A percentile compares a stretch with the other conserved stretches of the same genome.
Evolutionary conservation across 371 early-diverging fungal species (phyloP).

Genomic region (Rhizopus sp.): DNA sequence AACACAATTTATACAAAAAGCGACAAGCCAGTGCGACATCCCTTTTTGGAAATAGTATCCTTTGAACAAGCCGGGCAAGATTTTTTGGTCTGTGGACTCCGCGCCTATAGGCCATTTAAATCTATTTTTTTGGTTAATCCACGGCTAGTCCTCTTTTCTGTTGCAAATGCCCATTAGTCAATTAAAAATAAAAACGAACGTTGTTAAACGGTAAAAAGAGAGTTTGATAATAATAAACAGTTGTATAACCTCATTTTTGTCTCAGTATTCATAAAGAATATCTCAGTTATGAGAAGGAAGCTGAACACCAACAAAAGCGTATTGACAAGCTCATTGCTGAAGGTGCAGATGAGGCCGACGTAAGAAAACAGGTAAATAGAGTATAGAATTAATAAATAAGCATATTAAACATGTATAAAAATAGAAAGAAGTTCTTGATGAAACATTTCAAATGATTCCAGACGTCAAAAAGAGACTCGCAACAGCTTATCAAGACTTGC

Average conservation of each 20-base stretch:
- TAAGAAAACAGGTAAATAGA: constrained; percentile 68
- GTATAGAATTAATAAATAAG: not conserved
- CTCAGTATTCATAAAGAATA: constrained; percentile 67
- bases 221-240: not conserved
- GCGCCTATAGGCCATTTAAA: not conserved
- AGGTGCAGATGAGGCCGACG: constrained; percentile 65
- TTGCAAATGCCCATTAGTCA: constrained; percentile 51
- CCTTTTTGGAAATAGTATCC: too few species aligned
- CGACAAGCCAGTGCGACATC: too few species aligned
- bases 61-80: too few species aligned
- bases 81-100: too few species aligned
- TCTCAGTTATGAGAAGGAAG: constrained; percentile 64
- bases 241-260: not conserved
- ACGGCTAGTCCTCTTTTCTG: not conserved
- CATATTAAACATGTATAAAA: not conserved
- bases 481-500: constrained; percentile 61
- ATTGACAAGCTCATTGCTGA: constrained; percentile 64
- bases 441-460: constrained; percentile 76
- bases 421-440: constrained; percentile 77
- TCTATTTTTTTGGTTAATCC: not conserved
- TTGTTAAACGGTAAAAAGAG: constrained; percentile 59
- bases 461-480: constrained; percentile 66
- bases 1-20: too few species aligned
- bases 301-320: constrained; percentile 60
- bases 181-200: constrained; percentile 73